Percentiles rank a stretch among this genome's conserved stretches.
Evolutionary conservation across 2,329 filamentous ascomycete genomes (phyloP).

Genomic region (Stachybotrys chlorohalonatus): DNA sequence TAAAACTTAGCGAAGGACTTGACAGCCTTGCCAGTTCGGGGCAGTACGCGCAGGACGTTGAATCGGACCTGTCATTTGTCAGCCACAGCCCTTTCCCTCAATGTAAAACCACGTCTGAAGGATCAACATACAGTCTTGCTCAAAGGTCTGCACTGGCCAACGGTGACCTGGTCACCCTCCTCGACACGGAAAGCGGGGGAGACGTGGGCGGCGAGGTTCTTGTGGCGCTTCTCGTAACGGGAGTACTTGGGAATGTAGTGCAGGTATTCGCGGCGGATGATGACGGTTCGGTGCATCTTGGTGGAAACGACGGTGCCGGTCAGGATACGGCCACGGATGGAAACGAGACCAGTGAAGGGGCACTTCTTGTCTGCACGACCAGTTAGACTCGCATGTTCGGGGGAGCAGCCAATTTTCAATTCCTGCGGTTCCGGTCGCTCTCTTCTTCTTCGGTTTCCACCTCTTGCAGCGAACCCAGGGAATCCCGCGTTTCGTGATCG

Average conservation of each 20-base stretch:
- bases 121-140: constrained; percentile 88
- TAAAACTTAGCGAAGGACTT: constrained; percentile 99
- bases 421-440: too few species aligned
- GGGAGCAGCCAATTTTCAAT: too few species aligned
- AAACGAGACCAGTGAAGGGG: constrained; percentile 98
- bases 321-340: constrained; percentile 99
- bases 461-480: too few species aligned
- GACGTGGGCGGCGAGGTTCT: constrained; percentile 98
- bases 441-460: too few species aligned
- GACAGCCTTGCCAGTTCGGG: constrained; percentile 92
- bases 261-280: constrained; percentile 99
- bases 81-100: constrained; percentile 5
- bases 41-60: constrained; percentile 98
- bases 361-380: constrained; percentile 90
- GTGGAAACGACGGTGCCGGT: constrained; percentile 98
- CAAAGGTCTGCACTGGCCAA: constrained; percentile 98
- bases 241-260: constrained; percentile 99
- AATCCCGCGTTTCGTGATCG: not conserved
- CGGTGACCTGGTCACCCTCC: constrained; percentile 98
- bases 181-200: constrained; percentile 99
- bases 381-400: not conserved
- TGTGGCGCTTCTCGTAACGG: constrained; percentile 99
- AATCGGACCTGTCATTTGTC: constrained; percentile 69
- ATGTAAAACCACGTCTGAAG: not conserved
- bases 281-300: constrained; percentile 99